Conservation (phyloP, 1,139 yeast species). For the Candida sp. region DNA sequence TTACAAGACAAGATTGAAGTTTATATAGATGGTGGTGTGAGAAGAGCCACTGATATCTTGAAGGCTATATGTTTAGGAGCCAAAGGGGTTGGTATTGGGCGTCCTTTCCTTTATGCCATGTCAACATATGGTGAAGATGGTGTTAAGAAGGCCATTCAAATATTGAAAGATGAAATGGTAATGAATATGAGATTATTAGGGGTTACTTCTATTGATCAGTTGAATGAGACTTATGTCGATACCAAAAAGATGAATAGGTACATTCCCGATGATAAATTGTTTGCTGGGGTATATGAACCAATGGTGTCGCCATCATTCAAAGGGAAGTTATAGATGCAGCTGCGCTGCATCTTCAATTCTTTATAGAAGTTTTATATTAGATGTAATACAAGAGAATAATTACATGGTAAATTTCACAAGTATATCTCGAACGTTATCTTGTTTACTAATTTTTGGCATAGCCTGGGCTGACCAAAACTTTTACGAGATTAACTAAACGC, state of each 20-base stretch:
- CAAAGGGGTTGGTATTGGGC: conserved; percentile 70
- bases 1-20: conserved; percentile 48
- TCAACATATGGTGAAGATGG: conserved; percentile 76
- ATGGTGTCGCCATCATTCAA: conserved; percentile 32
- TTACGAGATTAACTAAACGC: too few species aligned
- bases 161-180: conserved; percentile 75
- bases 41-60: conserved; percentile 65
- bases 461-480: too few species aligned
- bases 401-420: too few species aligned
- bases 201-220: conserved; percentile 60
- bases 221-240: conserved; percentile 47
- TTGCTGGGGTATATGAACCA: conserved; percentile 36
- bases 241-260: conserved; percentile 14
- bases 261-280: conserved; percentile 36
- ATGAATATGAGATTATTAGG: conserved; percentile 92
- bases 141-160: conserved; percentile 71
- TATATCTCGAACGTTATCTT: not conserved
- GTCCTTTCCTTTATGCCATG: conserved; percentile 72
- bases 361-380: too few species aligned
- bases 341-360: too few species aligned
- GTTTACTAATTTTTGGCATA: too few species aligned
- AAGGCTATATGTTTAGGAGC: conserved; percentile 71
- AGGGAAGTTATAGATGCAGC: conserved; percentile 5
- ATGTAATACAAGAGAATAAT: too few species aligned
- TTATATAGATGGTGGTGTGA: conserved; percentile 63